phyloP scores from a whole-genome alignment of 1,284 basidiomycete species.

The Neotropicomus parvogracilis region DNA sequence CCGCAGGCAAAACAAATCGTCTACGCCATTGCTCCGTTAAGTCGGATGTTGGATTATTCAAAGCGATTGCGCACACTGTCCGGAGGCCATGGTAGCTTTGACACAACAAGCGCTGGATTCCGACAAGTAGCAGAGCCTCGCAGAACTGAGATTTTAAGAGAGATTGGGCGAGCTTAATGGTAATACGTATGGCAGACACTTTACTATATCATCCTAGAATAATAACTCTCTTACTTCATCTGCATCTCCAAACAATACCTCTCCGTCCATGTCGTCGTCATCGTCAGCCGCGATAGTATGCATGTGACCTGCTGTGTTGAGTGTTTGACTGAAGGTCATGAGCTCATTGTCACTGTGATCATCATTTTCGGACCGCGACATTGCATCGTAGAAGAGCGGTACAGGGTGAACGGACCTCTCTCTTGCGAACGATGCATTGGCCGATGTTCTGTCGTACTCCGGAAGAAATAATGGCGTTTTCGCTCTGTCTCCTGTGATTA shows the following conservation, averaged over 20 bases:
- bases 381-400: conserved; percentile 42
- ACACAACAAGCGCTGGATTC: conserved; percentile 77
- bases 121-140: conserved; percentile 56
- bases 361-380: conserved; percentile 36
- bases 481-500: conserved; percentile 27
- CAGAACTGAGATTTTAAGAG: conserved; percentile 64
- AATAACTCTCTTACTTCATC: conserved; percentile 64
- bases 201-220: conserved; percentile 30
- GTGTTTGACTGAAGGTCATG: conserved; percentile 70
- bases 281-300: conserved; percentile 58
- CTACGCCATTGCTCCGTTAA: conserved; percentile 70
- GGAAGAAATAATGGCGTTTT: conserved; percentile 68
- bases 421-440: conserved; percentile 35
- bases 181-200: conserved; percentile 12
- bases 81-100: conserved; percentile 78
- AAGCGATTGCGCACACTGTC: conserved; percentile 74
- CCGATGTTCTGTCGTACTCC: conserved; percentile 45
- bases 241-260: conserved; percentile 73
- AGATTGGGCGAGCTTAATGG: conserved; percentile 64
- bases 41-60: conserved; percentile 78
- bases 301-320: conserved; percentile 54
- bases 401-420: conserved; percentile 37
- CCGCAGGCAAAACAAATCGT: conserved; percentile 55
- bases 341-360: conserved; percentile 46
- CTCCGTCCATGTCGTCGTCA: conserved; percentile 71